These are phyloP conservation scores for Lycium ferocissimum DNA, from an alignment of 257 asterid genomes.

Conservation along the genomic window DNA sequence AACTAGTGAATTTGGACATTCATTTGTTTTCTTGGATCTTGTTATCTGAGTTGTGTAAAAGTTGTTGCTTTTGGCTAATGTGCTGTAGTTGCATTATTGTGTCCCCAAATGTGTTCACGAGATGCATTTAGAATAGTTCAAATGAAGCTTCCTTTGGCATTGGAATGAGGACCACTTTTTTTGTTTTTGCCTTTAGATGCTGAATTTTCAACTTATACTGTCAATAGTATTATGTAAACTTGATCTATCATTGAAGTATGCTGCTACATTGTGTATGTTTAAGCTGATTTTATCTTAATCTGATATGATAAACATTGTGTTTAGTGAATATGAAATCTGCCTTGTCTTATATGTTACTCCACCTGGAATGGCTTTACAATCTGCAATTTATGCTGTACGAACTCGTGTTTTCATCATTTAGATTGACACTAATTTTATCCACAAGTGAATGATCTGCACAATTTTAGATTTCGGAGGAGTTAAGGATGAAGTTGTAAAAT, in stretches of 20 bases:
- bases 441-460: slow-evolving; percentile 15
- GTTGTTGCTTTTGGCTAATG: background rate
- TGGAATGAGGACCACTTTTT: background rate
- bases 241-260: background rate
- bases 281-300: no score
- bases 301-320: background rate
- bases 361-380: slow-evolving; percentile 9
- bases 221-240: background rate
- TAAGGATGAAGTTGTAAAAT: background rate
- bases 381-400: background rate
- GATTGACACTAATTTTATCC: background rate
- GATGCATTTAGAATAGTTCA: background rate
- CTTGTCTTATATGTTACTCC: background rate
- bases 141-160: background rate
- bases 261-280: background rate
- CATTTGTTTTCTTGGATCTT: background rate
- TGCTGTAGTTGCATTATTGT: background rate
- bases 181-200: background rate
- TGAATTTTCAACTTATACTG: background rate
- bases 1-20: background rate
- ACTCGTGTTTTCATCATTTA: background rate
- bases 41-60: slow-evolving; percentile 17
- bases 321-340: slow-evolving; percentile 5
- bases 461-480: background rate
- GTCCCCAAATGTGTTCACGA: slow-evolving; percentile 6